Evolutionary conservation across 1,139 yeast genomes (phyloP).

Genomic region (Zhuliangozyma parablackwelliae): DNA sequence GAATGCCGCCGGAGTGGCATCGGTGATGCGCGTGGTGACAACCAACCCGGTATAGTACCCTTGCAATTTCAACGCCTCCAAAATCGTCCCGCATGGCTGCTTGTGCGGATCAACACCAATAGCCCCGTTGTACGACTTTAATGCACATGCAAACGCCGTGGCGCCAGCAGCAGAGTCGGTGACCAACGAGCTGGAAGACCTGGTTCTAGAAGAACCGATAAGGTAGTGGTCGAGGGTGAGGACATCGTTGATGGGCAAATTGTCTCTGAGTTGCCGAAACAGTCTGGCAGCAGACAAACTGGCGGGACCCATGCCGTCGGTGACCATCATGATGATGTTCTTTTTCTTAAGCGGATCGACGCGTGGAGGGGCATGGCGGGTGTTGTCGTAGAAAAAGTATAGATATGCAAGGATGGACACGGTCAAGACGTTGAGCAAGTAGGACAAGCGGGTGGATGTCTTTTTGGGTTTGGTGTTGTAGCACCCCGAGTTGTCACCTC

Average conservation of each 20-base stretch:
- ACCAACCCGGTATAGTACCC: conserved; percentile 83
- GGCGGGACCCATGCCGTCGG: conserved; percentile 93
- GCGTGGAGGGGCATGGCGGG: conserved; percentile 1
- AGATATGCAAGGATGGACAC: conserved; percentile 10
- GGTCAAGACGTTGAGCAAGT: conserved; percentile 10
- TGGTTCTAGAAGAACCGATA: conserved; percentile 75
- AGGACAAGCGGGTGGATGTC: conserved; percentile 7
- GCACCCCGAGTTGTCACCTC: conserved; percentile 9
- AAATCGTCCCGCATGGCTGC: conserved; percentile 71
- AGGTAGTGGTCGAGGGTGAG: conserved; percentile 61
- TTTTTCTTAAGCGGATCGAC: conserved; percentile 23
- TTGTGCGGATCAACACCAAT: conserved; percentile 63
- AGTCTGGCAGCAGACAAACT: conserved; percentile 71
- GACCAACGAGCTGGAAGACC: conserved; percentile 64
- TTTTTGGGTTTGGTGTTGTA: conserved; percentile 7
- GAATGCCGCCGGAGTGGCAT: conserved; percentile 87
- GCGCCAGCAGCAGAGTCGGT: conserved; percentile 97
- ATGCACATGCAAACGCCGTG: conserved; percentile 78
- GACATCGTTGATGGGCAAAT: conserved; percentile 46
- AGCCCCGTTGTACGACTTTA: conserved; percentile 80
- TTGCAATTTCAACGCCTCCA: conserved; percentile 75
- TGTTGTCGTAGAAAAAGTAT: conserved; percentile 4
- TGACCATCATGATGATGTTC: conserved; percentile 78
- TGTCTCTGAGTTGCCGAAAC: conserved; percentile 56
- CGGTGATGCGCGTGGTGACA: conserved; percentile 70